Percentiles rank a stretch among this genome's conserved stretches.
phyloP scores from a whole-genome alignment of 306 rosid genomes.

The Alnus rubra region DNA sequence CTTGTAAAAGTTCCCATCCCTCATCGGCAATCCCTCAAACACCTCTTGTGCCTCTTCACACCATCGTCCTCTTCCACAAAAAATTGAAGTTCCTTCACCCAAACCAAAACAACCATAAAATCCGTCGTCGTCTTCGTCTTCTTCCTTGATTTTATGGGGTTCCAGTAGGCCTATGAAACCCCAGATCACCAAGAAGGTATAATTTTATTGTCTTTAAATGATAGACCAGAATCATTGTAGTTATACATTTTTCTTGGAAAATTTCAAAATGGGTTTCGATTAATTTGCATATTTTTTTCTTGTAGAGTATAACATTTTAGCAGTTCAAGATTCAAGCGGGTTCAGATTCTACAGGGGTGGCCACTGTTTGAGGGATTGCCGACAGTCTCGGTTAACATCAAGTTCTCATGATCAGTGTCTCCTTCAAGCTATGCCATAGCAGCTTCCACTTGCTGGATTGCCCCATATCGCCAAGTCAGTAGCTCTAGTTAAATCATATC shows the following conservation, averaged over 20 bases:
- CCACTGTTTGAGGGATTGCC: conserved; percentile 41
- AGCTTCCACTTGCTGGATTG: conserved; percentile 81
- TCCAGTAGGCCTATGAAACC: conserved; percentile 98
- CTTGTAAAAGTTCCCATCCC: no score
- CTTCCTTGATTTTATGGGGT: conserved; percentile 76
- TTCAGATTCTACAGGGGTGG: conserved; percentile 78
- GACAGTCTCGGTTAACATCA: conserved; percentile 74
- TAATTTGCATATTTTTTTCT: background rate
- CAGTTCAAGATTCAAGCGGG: conserved; percentile 85
- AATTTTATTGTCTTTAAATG: no score
- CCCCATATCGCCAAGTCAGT: conserved; percentile 87
- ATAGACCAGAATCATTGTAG: background rate
- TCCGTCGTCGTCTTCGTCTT: no score
- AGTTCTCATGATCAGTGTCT: conserved; percentile 46
- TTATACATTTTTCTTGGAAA: background rate
- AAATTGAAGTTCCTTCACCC: no score
- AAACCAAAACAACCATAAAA: no score
- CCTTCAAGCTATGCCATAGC: conserved; percentile 77
- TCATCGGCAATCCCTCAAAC: no score
- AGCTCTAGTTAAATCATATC: conserved; percentile 88
- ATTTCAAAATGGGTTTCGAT: conserved; percentile 22
- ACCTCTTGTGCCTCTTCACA: no score
- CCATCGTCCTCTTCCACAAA: no score
- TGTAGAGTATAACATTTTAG: conserved; percentile 69
- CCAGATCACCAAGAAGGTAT: conserved; percentile 62